A percentile compares a stretch with the other conserved stretches of the same genome.
These are phyloP conservation scores for Eimeria maxima DNA, from an alignment of 169 alveolate species.

Conservation along the genomic window DNA sequence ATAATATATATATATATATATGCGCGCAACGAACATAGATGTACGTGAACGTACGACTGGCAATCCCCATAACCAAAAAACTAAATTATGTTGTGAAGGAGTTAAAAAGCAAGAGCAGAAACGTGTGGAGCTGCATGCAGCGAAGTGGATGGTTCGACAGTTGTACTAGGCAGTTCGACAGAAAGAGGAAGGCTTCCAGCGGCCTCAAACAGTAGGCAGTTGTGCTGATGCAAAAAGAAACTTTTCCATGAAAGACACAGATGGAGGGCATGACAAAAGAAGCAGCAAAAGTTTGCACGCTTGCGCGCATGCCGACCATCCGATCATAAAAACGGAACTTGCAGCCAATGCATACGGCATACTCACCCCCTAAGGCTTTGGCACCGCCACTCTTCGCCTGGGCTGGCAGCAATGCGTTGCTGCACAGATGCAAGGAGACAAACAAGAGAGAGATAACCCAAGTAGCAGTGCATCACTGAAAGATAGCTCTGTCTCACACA, in stretches of 20 bases:
- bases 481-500: neutral
- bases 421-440: neutral
- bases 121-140: neutral
- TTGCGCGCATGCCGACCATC: neutral
- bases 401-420: slow-evolving; percentile 41
- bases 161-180: neutral
- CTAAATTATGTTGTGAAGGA: neutral
- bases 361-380: slow-evolving; percentile 43
- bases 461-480: neutral
- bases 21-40: neutral
- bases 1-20: too few relatives aligned
- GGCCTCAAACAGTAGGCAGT: neutral
- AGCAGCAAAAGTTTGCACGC: neutral
- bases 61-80: neutral
- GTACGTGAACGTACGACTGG: neutral
- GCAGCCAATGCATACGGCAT: neutral
- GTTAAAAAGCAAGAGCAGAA: neutral
- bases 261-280: too few relatives aligned
- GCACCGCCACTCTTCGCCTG: neutral
- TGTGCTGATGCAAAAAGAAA: neutral
- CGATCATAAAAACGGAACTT: too few relatives aligned
- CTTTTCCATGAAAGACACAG: too few relatives aligned
- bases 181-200: neutral
- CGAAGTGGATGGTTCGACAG: neutral
- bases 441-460: neutral